Percentiles rank a stretch among this genome's conserved stretches.
These are phyloP conservation scores for Paraglomus brasilianum DNA, from an alignment of 192 early-diverging fungal species.

Conservation along the genomic window DNA sequence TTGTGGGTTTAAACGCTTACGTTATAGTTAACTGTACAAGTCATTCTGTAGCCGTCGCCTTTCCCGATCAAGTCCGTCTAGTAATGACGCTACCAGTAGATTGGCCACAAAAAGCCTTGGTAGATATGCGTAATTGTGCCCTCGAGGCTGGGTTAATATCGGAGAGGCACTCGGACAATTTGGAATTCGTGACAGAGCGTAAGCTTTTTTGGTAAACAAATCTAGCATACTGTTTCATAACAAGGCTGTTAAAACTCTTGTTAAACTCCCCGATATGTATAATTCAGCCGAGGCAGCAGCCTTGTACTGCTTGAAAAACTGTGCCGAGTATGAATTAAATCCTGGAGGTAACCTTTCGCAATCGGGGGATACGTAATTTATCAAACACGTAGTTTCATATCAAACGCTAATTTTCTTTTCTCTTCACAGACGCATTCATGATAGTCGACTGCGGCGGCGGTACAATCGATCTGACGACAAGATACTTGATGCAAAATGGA, in stretches of 20 bases:
- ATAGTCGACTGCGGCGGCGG: slow-evolving; percentile 20
- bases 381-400: background rate
- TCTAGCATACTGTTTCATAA: background rate
- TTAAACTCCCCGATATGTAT: background rate
- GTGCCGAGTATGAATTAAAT: background rate
- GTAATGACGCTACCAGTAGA: slow-evolving; percentile 10
- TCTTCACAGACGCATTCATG: slow-evolving; percentile 5
- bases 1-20: too few relatives aligned
- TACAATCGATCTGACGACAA: slow-evolving; percentile 10
- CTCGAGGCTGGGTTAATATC: background rate
- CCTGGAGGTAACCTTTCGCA: slow-evolving; percentile 9
- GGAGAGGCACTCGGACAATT: background rate
- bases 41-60: background rate
- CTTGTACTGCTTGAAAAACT: slow-evolving; percentile 10
- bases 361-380: too few relatives aligned
- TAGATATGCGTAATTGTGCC: background rate
- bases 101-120: background rate
- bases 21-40: too few relatives aligned
- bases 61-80: slow-evolving; percentile 9
- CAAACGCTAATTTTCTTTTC: background rate
- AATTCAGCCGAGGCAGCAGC: slow-evolving; percentile 20
- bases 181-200: slow-evolving; percentile 9
- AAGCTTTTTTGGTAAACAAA: background rate
- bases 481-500: background rate
- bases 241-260: background rate